phyloP scores from a whole-genome alignment of 2,329 filamentous ascomycete genomes.

The Fusarium napiforme region DNA sequence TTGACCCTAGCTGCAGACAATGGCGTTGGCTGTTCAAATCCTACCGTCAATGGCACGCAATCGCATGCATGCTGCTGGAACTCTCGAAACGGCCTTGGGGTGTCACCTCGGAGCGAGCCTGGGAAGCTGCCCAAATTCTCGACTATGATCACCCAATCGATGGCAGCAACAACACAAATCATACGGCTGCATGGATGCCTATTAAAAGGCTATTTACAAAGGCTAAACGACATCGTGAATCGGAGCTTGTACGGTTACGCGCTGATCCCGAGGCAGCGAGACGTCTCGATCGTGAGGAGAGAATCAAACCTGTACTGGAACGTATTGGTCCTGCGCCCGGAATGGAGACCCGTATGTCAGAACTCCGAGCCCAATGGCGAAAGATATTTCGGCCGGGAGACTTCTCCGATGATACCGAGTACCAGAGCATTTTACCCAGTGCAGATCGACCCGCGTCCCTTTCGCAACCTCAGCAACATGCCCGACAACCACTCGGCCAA shows the following conservation, averaged over 20 bases:
- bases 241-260: slow-evolving; percentile 23
- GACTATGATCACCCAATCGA: slow-evolving; percentile 36
- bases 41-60: slow-evolving; percentile 36
- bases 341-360: slow-evolving; percentile 37
- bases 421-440: slow-evolving; percentile 10
- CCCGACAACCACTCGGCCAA: not conserved
- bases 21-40: slow-evolving; percentile 36
- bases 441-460: not conserved
- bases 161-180: slow-evolving; percentile 18
- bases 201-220: slow-evolving; percentile 33
- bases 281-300: slow-evolving; percentile 30
- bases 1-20: slow-evolving; percentile 28
- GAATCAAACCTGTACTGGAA: slow-evolving; percentile 32
- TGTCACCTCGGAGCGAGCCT: slow-evolving; percentile 32
- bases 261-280: slow-evolving; percentile 30
- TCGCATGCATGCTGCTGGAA: slow-evolving; percentile 35
- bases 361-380: slow-evolving; percentile 28
- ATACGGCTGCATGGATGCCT: slow-evolving; percentile 37
- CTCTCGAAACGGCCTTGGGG: slow-evolving; percentile 30
- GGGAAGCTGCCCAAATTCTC: slow-evolving; percentile 36
- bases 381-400: slow-evolving; percentile 29
- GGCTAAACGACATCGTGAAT: slow-evolving; percentile 26
- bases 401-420: slow-evolving; percentile 2
- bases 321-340: slow-evolving; percentile 33
- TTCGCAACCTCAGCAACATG: not conserved